Percentiles rank a stretch among this genome's conserved stretches.
phyloP scores from a whole-genome alignment of 1,284 basidiomycete genomes.

The Cystobasidium pallidum region DNA sequence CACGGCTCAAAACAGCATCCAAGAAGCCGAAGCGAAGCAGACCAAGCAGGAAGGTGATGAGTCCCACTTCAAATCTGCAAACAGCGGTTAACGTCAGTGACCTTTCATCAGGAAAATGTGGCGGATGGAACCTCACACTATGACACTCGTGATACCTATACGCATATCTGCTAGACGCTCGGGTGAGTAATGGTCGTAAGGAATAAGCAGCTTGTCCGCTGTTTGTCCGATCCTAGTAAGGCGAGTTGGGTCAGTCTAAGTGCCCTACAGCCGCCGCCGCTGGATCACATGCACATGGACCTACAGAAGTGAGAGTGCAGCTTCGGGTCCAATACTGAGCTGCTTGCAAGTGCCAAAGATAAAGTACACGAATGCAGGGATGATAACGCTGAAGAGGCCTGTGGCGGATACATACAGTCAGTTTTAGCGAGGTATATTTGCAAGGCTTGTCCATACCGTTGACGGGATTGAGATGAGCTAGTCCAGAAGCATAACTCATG shows the following conservation, averaged over 20 bases:
- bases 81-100: conserved; percentile 58
- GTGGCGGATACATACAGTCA: conserved; percentile 61
- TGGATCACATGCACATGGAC: background rate
- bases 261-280: no score
- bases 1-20: conserved; percentile 89
- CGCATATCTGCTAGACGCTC: conserved; percentile 29
- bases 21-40: conserved; percentile 89
- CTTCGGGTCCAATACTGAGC: conserved; percentile 77
- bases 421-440: background rate
- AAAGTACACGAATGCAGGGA: conserved; percentile 61
- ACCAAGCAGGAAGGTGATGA: conserved; percentile 83
- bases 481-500: conserved; percentile 84
- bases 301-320: conserved; percentile 77
- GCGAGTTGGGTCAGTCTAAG: background rate
- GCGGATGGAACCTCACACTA: conserved; percentile 28
- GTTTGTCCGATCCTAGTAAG: conserved; percentile 40
- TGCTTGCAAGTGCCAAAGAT: conserved; percentile 77
- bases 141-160: conserved; percentile 30
- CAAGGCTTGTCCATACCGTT: conserved; percentile 42
- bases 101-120: no score
- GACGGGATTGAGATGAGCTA: conserved; percentile 62
- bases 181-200: conserved; percentile 22
- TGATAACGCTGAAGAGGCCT: conserved; percentile 69
- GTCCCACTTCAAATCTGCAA: conserved; percentile 83
- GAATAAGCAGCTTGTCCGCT: conserved; percentile 26